Conservation (phyloP, 2,329 filamentous ascomycete species). For the Paecilomyces sp. region DNA sequence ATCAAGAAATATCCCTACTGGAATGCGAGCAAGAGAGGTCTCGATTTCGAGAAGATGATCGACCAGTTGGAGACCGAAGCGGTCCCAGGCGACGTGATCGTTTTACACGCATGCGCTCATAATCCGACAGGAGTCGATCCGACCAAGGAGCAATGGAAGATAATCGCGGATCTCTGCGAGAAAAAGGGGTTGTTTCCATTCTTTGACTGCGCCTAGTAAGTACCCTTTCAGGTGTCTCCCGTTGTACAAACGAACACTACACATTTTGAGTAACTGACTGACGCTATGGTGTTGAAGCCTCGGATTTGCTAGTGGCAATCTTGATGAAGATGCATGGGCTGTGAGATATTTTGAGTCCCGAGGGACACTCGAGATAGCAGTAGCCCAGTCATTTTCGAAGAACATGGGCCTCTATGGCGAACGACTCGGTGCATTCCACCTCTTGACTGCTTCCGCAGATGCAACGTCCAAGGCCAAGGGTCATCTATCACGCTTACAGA, state of each 20-base stretch:
- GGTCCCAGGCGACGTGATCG: constrained; percentile 67
- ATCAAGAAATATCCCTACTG: constrained; percentile 81
- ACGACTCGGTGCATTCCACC: constrained; percentile 61
- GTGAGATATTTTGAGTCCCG: constrained; percentile 79
- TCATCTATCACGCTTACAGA: not conserved
- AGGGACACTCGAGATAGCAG: constrained; percentile 45
- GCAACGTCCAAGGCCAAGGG: not conserved
- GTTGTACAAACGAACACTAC: not conserved
- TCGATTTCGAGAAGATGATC: constrained; percentile 45
- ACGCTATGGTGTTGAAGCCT: constrained; percentile 39
- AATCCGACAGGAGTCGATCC: constrained; percentile 91
- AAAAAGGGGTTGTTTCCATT: constrained; percentile 79
- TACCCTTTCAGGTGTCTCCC: not conserved
- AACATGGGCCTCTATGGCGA: constrained; percentile 75
- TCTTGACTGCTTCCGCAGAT: constrained; percentile 54
- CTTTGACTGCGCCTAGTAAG: constrained; percentile 75
- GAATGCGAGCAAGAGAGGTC: constrained; percentile 42
- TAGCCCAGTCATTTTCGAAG: constrained; percentile 49
- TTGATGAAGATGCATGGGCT: constrained; percentile 70
- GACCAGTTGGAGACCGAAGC: constrained; percentile 76
- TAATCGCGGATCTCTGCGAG: constrained; percentile 65
- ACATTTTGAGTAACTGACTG: not conserved
- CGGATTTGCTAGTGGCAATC: constrained; percentile 80
- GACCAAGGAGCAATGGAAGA: constrained; percentile 77
- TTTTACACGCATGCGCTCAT: constrained; percentile 84